These are phyloP conservation scores for Sisymbrium altissimum DNA, from an alignment of 345 rosid genomes.

Conservation along the genomic window DNA sequence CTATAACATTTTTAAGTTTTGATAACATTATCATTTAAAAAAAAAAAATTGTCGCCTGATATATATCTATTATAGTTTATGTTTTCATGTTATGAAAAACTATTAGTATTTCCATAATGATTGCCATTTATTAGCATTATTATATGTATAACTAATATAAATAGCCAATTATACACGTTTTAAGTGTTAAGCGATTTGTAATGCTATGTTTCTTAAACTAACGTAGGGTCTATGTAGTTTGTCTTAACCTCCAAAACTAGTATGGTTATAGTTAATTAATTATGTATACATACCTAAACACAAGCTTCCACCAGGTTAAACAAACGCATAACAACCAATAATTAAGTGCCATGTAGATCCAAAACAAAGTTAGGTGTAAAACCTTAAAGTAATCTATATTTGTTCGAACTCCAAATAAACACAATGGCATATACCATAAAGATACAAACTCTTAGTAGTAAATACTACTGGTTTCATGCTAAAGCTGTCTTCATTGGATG, in stretches of 20 bases:
- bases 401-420: neutral
- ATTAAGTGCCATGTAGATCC: neutral
- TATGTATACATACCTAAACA: slow-evolving; percentile 12
- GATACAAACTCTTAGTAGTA: neutral
- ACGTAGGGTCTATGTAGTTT: slow-evolving; percentile 12
- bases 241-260: slow-evolving; percentile 5
- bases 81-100: neutral
- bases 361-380: neutral
- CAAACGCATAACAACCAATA: neutral
- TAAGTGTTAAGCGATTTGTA: neutral
- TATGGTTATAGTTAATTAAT: neutral
- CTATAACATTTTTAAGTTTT: neutral
- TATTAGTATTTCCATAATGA: neutral
- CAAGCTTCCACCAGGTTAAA: slow-evolving; percentile 7
- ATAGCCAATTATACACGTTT: slow-evolving; percentile 8
- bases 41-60: neutral
- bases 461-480: neutral
- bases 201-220: neutral
- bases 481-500: neutral
- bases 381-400: neutral
- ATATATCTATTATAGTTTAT: neutral
- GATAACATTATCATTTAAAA: neutral
- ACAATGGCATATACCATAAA: neutral
- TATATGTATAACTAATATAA: too few relatives aligned
- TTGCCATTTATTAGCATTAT: neutral